Evolutionary conservation across 352 stramenopile genomes (phyloP).

Genomic region (Blastocystis sp.): DNA sequence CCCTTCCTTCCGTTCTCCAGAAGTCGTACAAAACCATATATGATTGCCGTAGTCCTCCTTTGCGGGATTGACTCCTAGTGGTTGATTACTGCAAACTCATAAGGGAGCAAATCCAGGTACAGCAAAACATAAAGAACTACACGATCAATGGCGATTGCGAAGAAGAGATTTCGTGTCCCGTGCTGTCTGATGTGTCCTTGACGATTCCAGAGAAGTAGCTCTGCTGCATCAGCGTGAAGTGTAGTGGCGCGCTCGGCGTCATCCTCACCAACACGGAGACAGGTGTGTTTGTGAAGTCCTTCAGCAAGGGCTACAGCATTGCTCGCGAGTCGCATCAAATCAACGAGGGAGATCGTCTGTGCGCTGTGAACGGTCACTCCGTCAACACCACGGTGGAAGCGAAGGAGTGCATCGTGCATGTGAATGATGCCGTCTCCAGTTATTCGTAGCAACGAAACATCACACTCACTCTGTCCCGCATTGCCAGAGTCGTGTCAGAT

Average conservation of each 20-base stretch:
- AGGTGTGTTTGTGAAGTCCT: conserved; percentile 49
- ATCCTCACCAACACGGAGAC: not conserved
- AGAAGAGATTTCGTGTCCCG: not conserved
- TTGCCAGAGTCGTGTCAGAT: not conserved
- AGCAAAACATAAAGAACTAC: not conserved
- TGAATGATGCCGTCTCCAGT: not conserved
- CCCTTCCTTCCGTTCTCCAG: conserved; percentile 13
- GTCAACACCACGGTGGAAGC: conserved; percentile 22
- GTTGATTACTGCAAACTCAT: conserved; percentile 68
- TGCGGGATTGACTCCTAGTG: not conserved
- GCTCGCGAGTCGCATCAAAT: conserved; percentile 15
- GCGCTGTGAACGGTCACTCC: conserved; percentile 1
- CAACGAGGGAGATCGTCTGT: not conserved
- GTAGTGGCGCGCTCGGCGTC: not conserved
- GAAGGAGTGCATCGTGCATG: not conserved
- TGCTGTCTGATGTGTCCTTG: not conserved
- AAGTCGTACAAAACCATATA: conserved; percentile 23
- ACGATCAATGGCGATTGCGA: not conserved
- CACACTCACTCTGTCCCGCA: conserved; percentile 19
- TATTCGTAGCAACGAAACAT: not conserved
- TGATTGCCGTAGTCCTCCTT: conserved; percentile 24
- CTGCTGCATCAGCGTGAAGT: not conserved
- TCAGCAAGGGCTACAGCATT: conserved; percentile 22
- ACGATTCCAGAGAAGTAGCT: not conserved
- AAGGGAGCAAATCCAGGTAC: not conserved